phyloP scores from a whole-genome alignment of 1,139 yeast genomes.

The Debaryomyces sp. region DNA sequence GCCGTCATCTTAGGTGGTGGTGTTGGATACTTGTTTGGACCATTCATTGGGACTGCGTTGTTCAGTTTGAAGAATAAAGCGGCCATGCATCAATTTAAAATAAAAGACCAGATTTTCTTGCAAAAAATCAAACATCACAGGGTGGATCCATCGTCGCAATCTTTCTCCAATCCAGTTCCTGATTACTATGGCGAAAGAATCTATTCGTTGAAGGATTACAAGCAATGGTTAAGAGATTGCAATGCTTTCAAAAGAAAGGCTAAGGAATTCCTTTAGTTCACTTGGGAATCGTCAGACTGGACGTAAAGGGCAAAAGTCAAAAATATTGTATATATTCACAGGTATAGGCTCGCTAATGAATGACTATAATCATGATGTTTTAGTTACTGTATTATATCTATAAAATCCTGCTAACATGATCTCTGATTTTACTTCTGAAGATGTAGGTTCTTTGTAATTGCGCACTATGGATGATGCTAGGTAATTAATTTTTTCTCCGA shows the following conservation, averaged over 20 bases:
- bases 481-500: neutral
- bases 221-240: slow-evolving; percentile 96
- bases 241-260: slow-evolving; percentile 87
- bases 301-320: neutral
- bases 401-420: neutral
- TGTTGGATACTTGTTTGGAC: slow-evolving; percentile 82
- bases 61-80: slow-evolving; percentile 61
- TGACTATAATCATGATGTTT: neutral
- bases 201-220: slow-evolving; percentile 80
- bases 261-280: slow-evolving; percentile 63
- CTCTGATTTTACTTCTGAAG: neutral
- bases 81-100: slow-evolving; percentile 46
- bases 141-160: slow-evolving; percentile 92
- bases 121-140: slow-evolving; percentile 74
- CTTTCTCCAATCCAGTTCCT: slow-evolving; percentile 93
- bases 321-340: slow-evolving; percentile 2
- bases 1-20: slow-evolving; percentile 70
- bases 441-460: neutral
- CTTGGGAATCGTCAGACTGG: neutral
- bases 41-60: slow-evolving; percentile 70
- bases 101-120: slow-evolving; percentile 74
- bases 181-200: slow-evolving; percentile 97
- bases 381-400: neutral
- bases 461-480: neutral
- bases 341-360: slow-evolving; percentile 1